These are phyloP conservation scores for Cyclotella distinguenda DNA, from an alignment of 108 stramenopile genomes.

Conservation along the genomic window DNA sequence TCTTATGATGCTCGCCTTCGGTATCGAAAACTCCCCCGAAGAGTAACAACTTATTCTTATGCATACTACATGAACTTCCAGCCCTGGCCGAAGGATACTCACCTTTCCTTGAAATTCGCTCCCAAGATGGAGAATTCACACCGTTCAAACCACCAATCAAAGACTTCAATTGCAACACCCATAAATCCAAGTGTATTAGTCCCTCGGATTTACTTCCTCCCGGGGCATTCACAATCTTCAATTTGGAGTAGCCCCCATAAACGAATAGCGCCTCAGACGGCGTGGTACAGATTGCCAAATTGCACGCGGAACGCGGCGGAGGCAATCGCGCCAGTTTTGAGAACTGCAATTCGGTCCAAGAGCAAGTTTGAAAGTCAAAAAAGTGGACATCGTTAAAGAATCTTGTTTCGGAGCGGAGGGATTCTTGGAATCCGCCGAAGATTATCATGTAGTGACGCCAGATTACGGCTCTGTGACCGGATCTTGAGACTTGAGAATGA, in stretches of 20 bases:
- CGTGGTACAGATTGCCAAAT: slow-evolving; percentile 52
- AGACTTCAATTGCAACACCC: slow-evolving; percentile 75
- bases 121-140: slow-evolving; percentile 72
- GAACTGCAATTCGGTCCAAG: slow-evolving; percentile 81
- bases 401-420: slow-evolving; percentile 61
- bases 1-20: slow-evolving; percentile 75
- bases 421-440: slow-evolving; percentile 97
- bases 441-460: slow-evolving; percentile 94
- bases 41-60: slow-evolving; percentile 67
- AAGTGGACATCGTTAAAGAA: slow-evolving; percentile 85
- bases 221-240: slow-evolving; percentile 53
- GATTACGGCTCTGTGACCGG: slow-evolving; percentile 85
- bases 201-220: slow-evolving; percentile 56
- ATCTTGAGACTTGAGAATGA: slow-evolving; percentile 56
- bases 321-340: slow-evolving; percentile 71
- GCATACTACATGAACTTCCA: slow-evolving; percentile 61
- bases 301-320: slow-evolving; percentile 80
- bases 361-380: slow-evolving; percentile 74
- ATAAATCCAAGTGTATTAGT: slow-evolving; percentile 81
- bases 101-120: slow-evolving; percentile 67
- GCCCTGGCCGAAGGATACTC: slow-evolving; percentile 69
- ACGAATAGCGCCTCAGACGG: slow-evolving; percentile 60
- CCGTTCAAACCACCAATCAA: slow-evolving; percentile 26
- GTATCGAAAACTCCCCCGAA: slow-evolving; percentile 87
- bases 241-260: slow-evolving; percentile 85